These are phyloP conservation scores for Chlorella sorokiniana DNA, from an alignment of 139 green algal species.

Conservation along the genomic window DNA sequence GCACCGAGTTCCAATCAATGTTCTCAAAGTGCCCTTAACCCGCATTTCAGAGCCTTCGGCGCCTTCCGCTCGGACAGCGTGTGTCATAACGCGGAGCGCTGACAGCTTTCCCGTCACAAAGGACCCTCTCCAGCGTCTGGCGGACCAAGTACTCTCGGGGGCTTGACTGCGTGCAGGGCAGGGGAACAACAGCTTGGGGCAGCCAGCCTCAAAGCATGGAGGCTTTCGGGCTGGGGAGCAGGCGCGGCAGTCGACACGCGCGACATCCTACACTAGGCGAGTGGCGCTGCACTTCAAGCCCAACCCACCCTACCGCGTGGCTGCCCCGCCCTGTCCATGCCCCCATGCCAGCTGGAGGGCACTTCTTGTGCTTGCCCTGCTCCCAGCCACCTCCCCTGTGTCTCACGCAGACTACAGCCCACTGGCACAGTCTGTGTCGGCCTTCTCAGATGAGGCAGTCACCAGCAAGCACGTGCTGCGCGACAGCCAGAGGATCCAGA, in stretches of 20 bases:
- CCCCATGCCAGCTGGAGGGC: neutral
- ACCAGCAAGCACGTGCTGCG: too few species aligned
- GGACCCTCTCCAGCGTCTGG: too few species aligned
- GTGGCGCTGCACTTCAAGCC: neutral
- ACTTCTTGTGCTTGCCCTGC: neutral
- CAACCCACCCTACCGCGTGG: too few species aligned
- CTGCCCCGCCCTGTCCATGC: neutral
- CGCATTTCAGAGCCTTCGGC: too few species aligned
- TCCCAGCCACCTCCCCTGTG: neutral
- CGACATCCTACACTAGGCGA: neutral
- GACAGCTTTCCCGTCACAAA: too few species aligned
- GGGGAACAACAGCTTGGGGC: neutral
- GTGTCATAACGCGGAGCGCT: too few species aligned
- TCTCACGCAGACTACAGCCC: constrained; percentile 15
- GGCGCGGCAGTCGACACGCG: neutral
- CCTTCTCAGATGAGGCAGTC: constrained; percentile 6
- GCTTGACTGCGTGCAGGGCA: neutral
- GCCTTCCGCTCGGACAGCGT: too few species aligned
- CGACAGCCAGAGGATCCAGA: neutral
- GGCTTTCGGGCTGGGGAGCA: neutral
- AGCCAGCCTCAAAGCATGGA: neutral
- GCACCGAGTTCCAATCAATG: too few species aligned
- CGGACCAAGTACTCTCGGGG: too few species aligned
- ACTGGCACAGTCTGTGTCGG: constrained; percentile 1
- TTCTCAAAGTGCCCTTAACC: too few species aligned